A percentile compares a stretch with the other conserved stretches of the same genome.
These are phyloP conservation scores for Vigna mungo DNA, from an alignment of 306 rosid species.

Conservation along the genomic window DNA sequence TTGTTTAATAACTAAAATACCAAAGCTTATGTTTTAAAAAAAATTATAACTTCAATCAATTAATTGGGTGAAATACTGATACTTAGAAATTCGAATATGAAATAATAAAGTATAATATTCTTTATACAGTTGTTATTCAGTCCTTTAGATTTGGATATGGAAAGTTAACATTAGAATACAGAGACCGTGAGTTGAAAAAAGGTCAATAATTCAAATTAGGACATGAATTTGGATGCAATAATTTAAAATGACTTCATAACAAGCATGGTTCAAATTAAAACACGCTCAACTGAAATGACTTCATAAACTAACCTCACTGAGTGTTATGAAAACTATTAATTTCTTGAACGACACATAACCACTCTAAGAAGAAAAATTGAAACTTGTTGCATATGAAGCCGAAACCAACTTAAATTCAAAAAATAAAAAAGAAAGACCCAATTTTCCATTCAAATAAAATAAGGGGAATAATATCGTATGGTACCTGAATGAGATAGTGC, in stretches of 20 bases:
- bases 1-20: no score
- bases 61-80: no score
- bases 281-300: slow-evolving; percentile 27
- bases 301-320: slow-evolving; percentile 14
- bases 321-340: not conserved
- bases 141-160: not conserved
- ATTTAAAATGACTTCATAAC: slow-evolving; percentile 51
- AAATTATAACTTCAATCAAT: no score
- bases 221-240: not conserved
- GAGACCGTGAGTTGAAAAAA: not conserved
- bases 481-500: slow-evolving; percentile 71
- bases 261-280: slow-evolving; percentile 31
- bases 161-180: slow-evolving; percentile 6
- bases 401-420: slow-evolving; percentile 17
- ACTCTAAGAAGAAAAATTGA: not conserved
- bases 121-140: not conserved
- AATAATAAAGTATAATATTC: no score
- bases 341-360: not conserved
- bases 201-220: slow-evolving; percentile 5
- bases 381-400: slow-evolving; percentile 5
- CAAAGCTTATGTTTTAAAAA: no score
- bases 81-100: no score
- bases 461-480: no score
- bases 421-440: slow-evolving; percentile 26
- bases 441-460: no score